A percentile compares a stretch with the other conserved stretches of the same genome.
Evolutionary conservation across 2,329 filamentous ascomycete genomes (phyloP).

Genomic region (Gremmenia infestans): DNA sequence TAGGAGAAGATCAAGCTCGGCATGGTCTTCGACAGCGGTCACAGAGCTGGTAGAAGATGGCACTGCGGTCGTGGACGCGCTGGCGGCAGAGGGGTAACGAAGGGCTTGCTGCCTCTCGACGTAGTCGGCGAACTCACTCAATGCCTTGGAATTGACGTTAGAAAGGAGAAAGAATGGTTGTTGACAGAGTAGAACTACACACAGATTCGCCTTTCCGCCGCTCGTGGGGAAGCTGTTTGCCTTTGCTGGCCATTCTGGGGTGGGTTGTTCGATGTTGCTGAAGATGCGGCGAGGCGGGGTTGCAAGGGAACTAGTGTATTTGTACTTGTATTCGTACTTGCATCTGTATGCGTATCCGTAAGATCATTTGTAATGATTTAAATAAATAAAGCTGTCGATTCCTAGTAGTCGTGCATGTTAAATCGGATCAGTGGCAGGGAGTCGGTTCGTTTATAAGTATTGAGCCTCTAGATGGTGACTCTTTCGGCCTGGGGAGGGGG

Average conservation of each 20-base stretch:
- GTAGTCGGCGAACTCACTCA: constrained; percentile 96
- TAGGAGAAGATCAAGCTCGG: constrained; percentile 81
- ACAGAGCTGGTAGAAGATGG: neutral
- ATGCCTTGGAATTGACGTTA: constrained; percentile 45
- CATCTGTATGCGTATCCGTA: constrained; percentile 12
- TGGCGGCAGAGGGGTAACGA: constrained; percentile 47
- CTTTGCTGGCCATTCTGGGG: constrained; percentile 46
- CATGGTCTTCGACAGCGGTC: constrained; percentile 57
- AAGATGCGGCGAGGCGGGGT: constrained; percentile 1
- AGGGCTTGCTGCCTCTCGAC: constrained; percentile 88
- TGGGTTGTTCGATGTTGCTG: neutral
- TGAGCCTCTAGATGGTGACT: constrained; percentile 13
- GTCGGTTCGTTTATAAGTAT: neutral
- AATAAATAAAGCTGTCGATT: no score
- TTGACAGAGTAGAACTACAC: constrained; percentile 30
- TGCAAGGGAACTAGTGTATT: neutral
- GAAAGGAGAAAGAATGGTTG: neutral
- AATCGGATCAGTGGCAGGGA: neutral
- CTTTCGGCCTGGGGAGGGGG: constrained; percentile 10
- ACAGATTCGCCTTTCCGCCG: constrained; percentile 83
- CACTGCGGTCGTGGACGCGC: constrained; percentile 14
- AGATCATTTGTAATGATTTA: constrained; percentile 10
- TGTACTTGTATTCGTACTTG: neutral
- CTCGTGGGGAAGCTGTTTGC: constrained; percentile 65
- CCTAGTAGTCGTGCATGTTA: no score